These are phyloP conservation scores for Verbena officinalis DNA, from an alignment of 257 asterid genomes.

Conservation along the genomic window DNA sequence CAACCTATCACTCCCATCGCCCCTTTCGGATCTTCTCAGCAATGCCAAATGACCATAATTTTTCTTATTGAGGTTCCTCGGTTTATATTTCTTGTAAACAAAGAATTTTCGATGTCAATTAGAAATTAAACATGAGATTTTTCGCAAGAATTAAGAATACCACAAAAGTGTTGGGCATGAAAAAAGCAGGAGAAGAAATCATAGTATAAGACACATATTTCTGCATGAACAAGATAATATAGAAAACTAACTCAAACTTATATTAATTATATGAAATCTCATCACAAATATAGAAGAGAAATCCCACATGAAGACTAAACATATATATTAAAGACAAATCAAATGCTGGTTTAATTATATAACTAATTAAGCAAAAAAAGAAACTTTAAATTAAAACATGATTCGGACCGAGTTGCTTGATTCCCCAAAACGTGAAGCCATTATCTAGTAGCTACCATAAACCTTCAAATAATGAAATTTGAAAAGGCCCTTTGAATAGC, in stretches of 20 bases:
- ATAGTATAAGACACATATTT: neutral
- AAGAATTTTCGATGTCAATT: too few species aligned
- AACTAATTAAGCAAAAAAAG: neutral
- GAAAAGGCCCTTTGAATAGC: conserved; percentile 25
- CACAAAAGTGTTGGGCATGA: too few species aligned
- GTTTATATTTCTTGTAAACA: too few species aligned
- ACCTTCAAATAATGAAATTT: conserved; percentile 22
- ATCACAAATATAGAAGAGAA: conserved; percentile 23
- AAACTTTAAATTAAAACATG: neutral
- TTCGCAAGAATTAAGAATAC: too few species aligned
- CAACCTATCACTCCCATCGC: too few species aligned
- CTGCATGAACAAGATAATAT: neutral
- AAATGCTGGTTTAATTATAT: neutral
- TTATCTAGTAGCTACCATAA: neutral
- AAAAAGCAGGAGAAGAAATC: too few species aligned
- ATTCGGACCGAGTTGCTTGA: conserved; percentile 58
- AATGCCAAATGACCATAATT: too few species aligned
- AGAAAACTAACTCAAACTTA: conserved; percentile 19
- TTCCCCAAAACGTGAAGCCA: conserved; percentile 37
- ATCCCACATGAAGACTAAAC: conserved; percentile 7
- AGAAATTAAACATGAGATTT: too few species aligned
- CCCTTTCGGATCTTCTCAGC: too few species aligned
- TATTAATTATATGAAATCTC: conserved; percentile 16
- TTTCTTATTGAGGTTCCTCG: too few species aligned
- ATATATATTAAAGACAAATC: neutral